Conservation (phyloP, 495 filamentous ascomycete species). For the Aspergillus nidulans region DNA sequence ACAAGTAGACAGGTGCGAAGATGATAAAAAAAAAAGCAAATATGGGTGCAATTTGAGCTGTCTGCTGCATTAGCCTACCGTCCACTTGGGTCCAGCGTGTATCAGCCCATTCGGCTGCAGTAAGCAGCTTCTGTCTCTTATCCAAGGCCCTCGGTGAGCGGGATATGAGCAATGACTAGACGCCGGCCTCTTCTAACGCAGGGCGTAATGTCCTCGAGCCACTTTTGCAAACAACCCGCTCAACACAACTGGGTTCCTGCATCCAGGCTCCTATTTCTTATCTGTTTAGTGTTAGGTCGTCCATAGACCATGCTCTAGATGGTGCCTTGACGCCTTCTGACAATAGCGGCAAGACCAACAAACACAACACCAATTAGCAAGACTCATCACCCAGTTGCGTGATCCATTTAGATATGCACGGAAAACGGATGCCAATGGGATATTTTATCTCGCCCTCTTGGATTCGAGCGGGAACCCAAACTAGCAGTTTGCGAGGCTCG, state of each 20-base stretch:
- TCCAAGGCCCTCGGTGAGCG: neutral
- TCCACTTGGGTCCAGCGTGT: neutral
- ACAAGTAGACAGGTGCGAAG: neutral
- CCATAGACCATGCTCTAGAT: too few relatives aligned
- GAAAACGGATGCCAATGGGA: neutral
- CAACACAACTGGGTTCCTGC: too few relatives aligned
- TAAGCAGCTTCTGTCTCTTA: neutral
- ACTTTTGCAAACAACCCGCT: neutral
- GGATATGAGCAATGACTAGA: neutral
- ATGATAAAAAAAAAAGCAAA: constrained; percentile 1
- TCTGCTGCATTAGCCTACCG: constrained; percentile 8
- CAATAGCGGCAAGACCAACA: neutral
- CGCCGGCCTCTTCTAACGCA: neutral
- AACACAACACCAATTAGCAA: neutral
- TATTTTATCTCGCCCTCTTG: neutral
- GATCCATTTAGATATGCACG: neutral
- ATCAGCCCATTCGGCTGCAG: neutral
- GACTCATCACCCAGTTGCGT: neutral
- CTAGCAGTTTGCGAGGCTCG: neutral
- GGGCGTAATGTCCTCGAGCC: neutral
- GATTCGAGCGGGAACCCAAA: neutral
- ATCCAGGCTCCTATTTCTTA: too few relatives aligned
- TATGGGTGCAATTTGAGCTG: neutral
- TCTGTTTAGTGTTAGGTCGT: too few relatives aligned
- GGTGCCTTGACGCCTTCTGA: too few relatives aligned